A percentile compares a stretch with the other conserved stretches of the same genome.
phyloP scores from a whole-genome alignment of 768 basidiomycete species.

The Hygrophorus pudorinus region DNA sequence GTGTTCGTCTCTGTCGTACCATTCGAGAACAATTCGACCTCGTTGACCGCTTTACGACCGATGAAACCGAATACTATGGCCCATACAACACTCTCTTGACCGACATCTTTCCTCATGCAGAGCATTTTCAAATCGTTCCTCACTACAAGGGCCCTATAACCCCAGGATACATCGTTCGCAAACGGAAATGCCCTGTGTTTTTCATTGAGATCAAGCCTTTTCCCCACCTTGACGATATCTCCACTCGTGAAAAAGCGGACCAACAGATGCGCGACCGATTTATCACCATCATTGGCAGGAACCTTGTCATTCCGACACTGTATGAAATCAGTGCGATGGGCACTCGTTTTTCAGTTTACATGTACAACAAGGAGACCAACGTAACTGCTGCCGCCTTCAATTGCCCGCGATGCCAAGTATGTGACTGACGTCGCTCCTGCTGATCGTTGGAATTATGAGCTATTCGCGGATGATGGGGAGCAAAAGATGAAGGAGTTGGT shows the following conservation, averaged over 20 bases:
- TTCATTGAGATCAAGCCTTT: constrained; percentile 7
- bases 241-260: constrained; percentile 7
- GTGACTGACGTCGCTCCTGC: constrained; percentile 13
- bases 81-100: background rate
- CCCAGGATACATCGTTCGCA: background rate
- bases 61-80: too few species aligned
- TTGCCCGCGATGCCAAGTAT: constrained; percentile 7
- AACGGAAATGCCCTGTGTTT: too few species aligned
- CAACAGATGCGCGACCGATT: constrained; percentile 9
- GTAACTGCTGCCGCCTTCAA: constrained; percentile 5
- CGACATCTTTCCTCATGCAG: background rate
- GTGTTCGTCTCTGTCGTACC: too few species aligned
- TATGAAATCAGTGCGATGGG: constrained; percentile 13
- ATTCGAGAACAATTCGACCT: constrained; percentile 1
- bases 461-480: constrained; percentile 10
- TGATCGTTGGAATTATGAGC: constrained; percentile 11
- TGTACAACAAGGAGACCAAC: constrained; percentile 6
- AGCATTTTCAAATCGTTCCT: constrained; percentile 1
- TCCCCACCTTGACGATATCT: constrained; percentile 5
- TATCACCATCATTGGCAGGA: background rate
- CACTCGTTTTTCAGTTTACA: constrained; percentile 11
- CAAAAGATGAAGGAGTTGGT: constrained; percentile 6
- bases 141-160: background rate
- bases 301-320: constrained; percentile 10
- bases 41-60: constrained; percentile 1